Base-by-base conservation (phyloP, 225 moss, liverwort and hornwort species). In the Rhytidiadelphus loreus region DNA sequence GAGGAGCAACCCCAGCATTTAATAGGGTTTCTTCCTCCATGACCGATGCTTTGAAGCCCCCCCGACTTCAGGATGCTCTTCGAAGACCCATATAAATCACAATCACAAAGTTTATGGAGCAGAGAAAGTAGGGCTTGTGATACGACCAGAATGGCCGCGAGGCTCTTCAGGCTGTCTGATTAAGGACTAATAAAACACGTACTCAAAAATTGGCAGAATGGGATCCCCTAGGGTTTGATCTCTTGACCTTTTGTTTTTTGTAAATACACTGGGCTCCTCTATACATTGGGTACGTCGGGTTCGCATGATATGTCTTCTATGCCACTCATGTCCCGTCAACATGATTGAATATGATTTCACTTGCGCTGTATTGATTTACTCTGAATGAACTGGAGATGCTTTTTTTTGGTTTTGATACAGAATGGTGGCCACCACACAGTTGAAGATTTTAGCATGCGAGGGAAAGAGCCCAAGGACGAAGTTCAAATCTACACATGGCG, bases 401-500 rank as follows among this genome's bases (percentile, higher is more conserved):
- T 62, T 59, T 87, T 77, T 59, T 69, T 62, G 80, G 82, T 39
- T 55, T 63, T 76, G 62, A 37, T 56, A 88, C 90, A 99, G 99
- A 95, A 94, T 89, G 97, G 99, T 86, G 93, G 92, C 39, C 99
- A 99, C 87, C 99, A 99, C 66, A 93, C 95, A 52, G 96, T 96
- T 41, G 99, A 99, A 84, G 99, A 99, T 88, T 99, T 97, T 59
- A 86, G 95, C 39, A 52, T 95, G 9, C 95, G 99, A 85, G 99
- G 99, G n/a, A 99, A 99, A 90, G 99, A 97, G 73, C 99, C 99
- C 12, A 99, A 99, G 92, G 99, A 97, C 85, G 99, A 99, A 89
- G 99, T 99, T 66, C 99, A 99, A 88, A 99, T 99, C n/a, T 99
- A 99, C 90, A 99, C 99, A 81, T 99, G 99, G 99, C 94, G 97